Percentiles rank a stretch among this genome's conserved stretches.
These are phyloP conservation scores for Camillea tinctor DNA, from an alignment of 2,329 filamentous ascomycete genomes.

Conservation along the genomic window DNA sequence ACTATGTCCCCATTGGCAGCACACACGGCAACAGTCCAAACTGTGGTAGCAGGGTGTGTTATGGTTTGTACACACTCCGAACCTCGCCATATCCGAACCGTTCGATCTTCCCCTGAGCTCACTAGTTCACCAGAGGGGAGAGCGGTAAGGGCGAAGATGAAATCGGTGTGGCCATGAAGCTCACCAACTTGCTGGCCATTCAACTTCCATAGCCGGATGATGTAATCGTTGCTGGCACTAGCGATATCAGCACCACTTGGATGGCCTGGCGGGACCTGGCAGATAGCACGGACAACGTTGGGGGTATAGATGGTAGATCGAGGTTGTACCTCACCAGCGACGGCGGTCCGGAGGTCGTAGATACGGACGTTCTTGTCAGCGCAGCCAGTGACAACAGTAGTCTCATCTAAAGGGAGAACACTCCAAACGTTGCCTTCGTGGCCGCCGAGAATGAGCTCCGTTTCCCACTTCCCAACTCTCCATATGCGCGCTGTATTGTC, in stretches of 20 bases:
- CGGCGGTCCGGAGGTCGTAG: slow-evolving; percentile 67
- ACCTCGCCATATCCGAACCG: slow-evolving; percentile 83
- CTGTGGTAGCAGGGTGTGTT: slow-evolving; percentile 92
- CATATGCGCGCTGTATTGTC: slow-evolving; percentile 86
- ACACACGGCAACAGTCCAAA: slow-evolving; percentile 89
- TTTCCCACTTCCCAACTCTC: slow-evolving; percentile 83
- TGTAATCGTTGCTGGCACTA: slow-evolving; percentile 88
- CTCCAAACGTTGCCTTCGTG: slow-evolving; percentile 83
- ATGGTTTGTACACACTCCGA: slow-evolving; percentile 88
- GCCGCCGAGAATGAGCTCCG: slow-evolving; percentile 67
- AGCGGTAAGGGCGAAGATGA: slow-evolving; percentile 81
- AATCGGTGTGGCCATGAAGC: slow-evolving; percentile 86
- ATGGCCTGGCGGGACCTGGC: slow-evolving; percentile 72
- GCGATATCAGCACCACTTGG: slow-evolving; percentile 87
- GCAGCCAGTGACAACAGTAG: slow-evolving; percentile 84
- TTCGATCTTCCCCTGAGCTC: slow-evolving; percentile 92
- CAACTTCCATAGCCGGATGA: slow-evolving; percentile 84
- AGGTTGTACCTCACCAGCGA: slow-evolving; percentile 53
- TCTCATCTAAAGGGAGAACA: slow-evolving; percentile 78
- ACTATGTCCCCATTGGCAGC: slow-evolving; percentile 84
- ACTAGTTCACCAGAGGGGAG: slow-evolving; percentile 84
- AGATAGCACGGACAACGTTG: slow-evolving; percentile 86
- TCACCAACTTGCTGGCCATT: slow-evolving; percentile 74
- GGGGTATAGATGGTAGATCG: slow-evolving; percentile 61
- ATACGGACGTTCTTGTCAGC: slow-evolving; percentile 88